Conservation (phyloP, 2,329 filamentous ascomycete species). For the Chalara sp. region DNA sequence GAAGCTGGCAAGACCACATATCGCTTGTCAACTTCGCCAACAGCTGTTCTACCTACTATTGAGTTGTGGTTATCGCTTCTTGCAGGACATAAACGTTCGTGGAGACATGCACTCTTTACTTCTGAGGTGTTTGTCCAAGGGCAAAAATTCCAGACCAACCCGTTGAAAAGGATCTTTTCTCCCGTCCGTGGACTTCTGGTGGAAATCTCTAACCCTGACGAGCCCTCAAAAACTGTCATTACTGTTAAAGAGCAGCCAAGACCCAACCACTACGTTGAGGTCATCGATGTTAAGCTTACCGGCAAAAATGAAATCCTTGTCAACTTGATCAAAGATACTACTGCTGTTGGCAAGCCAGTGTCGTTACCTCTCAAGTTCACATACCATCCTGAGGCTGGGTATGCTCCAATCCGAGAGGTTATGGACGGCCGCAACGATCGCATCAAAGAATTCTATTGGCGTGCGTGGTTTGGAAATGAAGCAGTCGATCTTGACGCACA, state of each 20-base stretch:
- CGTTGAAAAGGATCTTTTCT: slow-evolving; percentile 83
- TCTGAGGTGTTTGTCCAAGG: slow-evolving; percentile 92
- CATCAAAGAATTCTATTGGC: slow-evolving; percentile 99
- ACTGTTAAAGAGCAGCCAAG: slow-evolving; percentile 80
- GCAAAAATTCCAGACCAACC: slow-evolving; percentile 95
- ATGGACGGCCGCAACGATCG: slow-evolving; percentile 95
- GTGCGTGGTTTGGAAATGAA: slow-evolving; percentile 91
- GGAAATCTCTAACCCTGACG: slow-evolving; percentile 76
- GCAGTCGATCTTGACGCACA: slow-evolving; percentile 74
- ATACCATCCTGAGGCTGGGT: slow-evolving; percentile 92
- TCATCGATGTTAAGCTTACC: slow-evolving; percentile 75
- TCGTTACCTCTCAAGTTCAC: slow-evolving; percentile 80
- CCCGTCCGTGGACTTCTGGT: slow-evolving; percentile 82
- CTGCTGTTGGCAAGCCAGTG: slow-evolving; percentile 75
- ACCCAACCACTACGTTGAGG: slow-evolving; percentile 80
- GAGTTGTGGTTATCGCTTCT: slow-evolving; percentile 85
- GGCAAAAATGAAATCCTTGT: slow-evolving; percentile 75
- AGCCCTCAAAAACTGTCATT: slow-evolving; percentile 78
- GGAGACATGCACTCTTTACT: slow-evolving; percentile 91
- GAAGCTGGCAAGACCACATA: slow-evolving; percentile 77
- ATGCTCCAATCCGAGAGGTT: slow-evolving; percentile 94
- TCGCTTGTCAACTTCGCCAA: slow-evolving; percentile 70
- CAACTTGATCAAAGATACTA: slow-evolving; percentile 89
- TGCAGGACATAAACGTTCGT: slow-evolving; percentile 79
- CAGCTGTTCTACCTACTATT: slow-evolving; percentile 65